Conservation (phyloP, 1,284 basidiomycete species). For the Cryptococcus sp. region DNA sequence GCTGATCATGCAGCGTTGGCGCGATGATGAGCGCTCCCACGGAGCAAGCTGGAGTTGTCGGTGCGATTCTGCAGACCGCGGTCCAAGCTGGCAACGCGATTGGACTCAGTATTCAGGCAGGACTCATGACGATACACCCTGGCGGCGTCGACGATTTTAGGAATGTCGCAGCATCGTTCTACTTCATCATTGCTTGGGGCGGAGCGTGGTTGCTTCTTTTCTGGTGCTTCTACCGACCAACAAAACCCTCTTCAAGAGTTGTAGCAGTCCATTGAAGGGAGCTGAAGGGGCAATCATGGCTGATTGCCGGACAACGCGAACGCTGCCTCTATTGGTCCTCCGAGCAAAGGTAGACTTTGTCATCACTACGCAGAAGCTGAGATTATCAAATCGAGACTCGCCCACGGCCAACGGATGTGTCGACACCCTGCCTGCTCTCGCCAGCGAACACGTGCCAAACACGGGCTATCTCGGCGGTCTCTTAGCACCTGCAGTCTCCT, state of each 20-base stretch:
- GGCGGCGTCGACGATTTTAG: constrained; percentile 36
- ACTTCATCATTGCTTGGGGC: constrained; percentile 49
- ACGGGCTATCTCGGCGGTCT: too few species aligned
- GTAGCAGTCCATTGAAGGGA: too few species aligned
- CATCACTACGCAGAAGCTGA: too few species aligned
- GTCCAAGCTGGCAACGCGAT: constrained; percentile 43
- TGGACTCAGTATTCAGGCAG: constrained; percentile 46
- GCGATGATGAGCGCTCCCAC: constrained; percentile 44
- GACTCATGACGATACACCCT: constrained; percentile 41
- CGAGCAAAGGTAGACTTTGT: too few species aligned
- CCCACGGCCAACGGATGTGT: too few species aligned
- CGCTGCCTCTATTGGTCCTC: too few species aligned
- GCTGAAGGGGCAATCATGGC: too few species aligned
- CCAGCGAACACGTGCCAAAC: too few species aligned
- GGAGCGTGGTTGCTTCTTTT: constrained; percentile 38
- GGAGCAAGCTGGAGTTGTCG: constrained; percentile 41
- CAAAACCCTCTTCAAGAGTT: background rate
- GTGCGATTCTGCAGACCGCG: constrained; percentile 45
- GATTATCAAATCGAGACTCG: too few species aligned
- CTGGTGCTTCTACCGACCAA: constrained; percentile 30
- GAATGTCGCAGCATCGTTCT: constrained; percentile 40
- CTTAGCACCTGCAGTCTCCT: too few species aligned
- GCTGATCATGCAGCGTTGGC: constrained; percentile 24
- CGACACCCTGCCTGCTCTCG: too few species aligned
- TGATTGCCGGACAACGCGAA: too few species aligned